Evolutionary conservation across 1,139 yeast species (phyloP), one percentile per base, ranked within the genome.

Genomic region (Pichia sp.): DNA sequence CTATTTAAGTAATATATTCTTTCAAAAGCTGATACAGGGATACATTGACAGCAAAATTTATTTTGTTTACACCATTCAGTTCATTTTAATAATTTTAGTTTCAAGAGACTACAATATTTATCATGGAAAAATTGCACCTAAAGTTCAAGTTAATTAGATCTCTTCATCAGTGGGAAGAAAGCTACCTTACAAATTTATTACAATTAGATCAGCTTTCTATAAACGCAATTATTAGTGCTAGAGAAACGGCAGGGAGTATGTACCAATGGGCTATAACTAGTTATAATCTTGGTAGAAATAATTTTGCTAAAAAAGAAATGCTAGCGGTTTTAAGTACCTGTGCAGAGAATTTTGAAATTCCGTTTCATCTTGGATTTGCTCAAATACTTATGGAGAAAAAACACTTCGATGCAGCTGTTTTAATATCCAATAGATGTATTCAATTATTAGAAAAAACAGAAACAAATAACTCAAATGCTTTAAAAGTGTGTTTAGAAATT

Each of bases 201-300:
- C 33, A 16, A 9, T 24, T 40, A 8, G 39, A 34, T 22, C 35
- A 29, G 11, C 16, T 16, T 16, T 16, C 16, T 6, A 30, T 35
- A 16, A 35, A 22, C 35, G 12, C 10, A 28, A 30, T 27, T 2
- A 20, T 43, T 29, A 24, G 20, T 11, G 23, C 26, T 16, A 27
- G 27, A 11, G 41, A 37, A 29, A 28, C 22, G 2, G 12, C 27
- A 10, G 24, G 23, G 16, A 37, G 41, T 11, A 36, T 40, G 9
- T 24, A 25, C 4, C 10, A 35, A 9, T 23, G 42, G 6, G 46
- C 36, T n/a, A 16, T 36, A 2, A 16, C 30, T 22, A 9, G n/a
- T 1, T 30, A 37, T n/a, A 42, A 42, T 29, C 22, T 47, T 2
- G 45, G 45, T 22, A 44, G 50, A 22, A 22, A 7, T 4, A n/a